phyloP scores from a whole-genome alignment of 176 grass and related monocot genomes.

The Otatea glauca region DNA sequence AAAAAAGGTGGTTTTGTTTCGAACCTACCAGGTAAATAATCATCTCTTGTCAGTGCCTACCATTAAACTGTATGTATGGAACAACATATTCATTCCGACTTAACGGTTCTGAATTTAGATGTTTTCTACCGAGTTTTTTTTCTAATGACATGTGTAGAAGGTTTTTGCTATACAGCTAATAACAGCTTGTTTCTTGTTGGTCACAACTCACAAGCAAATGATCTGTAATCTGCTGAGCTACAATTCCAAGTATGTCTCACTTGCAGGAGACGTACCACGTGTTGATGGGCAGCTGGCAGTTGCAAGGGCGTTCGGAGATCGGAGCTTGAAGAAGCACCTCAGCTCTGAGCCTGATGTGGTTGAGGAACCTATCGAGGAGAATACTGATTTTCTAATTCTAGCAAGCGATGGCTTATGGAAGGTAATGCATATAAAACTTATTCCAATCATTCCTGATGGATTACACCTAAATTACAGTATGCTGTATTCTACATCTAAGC shows the following conservation, averaged over 20 bases:
- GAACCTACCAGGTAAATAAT: constrained; percentile 75
- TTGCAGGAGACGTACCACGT: constrained; percentile 90
- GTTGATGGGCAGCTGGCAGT: constrained; percentile 96
- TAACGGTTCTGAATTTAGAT: constrained; percentile 1
- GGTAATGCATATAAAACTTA: constrained; percentile 48
- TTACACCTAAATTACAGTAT: background rate
- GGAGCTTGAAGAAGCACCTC: constrained; percentile 90
- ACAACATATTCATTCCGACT: constrained; percentile 11
- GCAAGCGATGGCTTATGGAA: constrained; percentile 99
- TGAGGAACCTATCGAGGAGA: constrained; percentile 61
- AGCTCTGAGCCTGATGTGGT: constrained; percentile 80
- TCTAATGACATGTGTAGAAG: background rate
- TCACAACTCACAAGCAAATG: background rate
- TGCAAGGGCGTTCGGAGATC: constrained; percentile 91
- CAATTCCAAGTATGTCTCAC: constrained; percentile 23
- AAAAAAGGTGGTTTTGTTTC: constrained; percentile 93
- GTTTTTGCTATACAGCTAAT: constrained; percentile 7
- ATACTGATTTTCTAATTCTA: constrained; percentile 78
- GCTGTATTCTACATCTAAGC: constrained; percentile 8
- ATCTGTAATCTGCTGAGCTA: constrained; percentile 15
- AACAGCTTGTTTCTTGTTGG: constrained; percentile 18
- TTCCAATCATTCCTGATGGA: constrained; percentile 11
- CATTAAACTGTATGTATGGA: background rate
- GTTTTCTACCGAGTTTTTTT: background rate
- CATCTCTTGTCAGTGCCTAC: constrained; percentile 1